Percentiles rank a stretch among this genome's conserved stretches.
phyloP scores from a whole-genome alignment of 306 rosid genomes.

The Casuarina glauca region DNA sequence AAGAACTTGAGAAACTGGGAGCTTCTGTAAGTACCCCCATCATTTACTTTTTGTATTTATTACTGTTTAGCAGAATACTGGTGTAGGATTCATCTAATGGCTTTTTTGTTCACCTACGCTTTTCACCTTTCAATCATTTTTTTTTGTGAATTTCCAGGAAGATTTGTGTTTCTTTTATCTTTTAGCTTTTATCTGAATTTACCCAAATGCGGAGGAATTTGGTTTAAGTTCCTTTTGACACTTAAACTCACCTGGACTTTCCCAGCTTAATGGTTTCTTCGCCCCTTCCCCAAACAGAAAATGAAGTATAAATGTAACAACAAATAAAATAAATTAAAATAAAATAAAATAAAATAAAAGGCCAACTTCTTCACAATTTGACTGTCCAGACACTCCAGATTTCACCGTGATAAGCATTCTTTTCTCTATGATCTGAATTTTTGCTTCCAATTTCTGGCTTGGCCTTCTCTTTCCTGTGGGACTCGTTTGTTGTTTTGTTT shows the following conservation, averaged over 20 bases:
- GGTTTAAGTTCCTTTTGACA: neutral
- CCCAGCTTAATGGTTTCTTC: neutral
- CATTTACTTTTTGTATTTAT: constrained; percentile 8
- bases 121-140: neutral
- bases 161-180: neutral
- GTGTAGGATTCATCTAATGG: neutral
- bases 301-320: neutral
- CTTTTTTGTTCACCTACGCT: neutral
- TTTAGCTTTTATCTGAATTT: neutral
- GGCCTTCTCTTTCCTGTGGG: neutral
- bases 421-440: neutral
- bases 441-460: neutral
- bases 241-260: neutral
- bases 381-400: neutral
- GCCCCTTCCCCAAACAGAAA: neutral
- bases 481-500: neutral
- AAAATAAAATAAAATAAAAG: neutral
- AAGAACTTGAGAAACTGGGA: constrained; percentile 60
- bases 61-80: neutral
- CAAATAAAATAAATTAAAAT: neutral
- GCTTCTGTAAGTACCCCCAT: constrained; percentile 47
- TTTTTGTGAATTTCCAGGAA: constrained; percentile 2
- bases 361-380: neutral
- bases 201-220: neutral
- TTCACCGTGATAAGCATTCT: neutral